A percentile compares a stretch with the other conserved stretches of the same genome.
Evolutionary conservation across 495 filamentous ascomycete species (phyloP).

Genomic region (Xylaria acuta): DNA sequence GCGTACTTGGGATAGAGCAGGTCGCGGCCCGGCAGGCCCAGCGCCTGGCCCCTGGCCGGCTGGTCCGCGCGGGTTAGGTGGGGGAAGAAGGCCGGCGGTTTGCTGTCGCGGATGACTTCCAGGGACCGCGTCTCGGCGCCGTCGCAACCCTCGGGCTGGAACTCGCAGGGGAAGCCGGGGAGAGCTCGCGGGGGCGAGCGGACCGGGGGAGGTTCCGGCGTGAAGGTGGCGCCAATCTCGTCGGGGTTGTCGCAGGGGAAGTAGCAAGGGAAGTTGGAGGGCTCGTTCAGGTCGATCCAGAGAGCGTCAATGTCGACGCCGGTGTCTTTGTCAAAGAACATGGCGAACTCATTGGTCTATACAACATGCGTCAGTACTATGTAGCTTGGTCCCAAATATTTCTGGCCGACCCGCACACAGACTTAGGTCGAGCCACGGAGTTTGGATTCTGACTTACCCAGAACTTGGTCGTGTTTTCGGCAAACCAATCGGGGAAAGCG

Average conservation of each 20-base stretch:
- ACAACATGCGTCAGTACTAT: neutral
- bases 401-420: neutral
- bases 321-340: conserved; percentile 68
- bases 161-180: conserved; percentile 73
- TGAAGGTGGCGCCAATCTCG: conserved; percentile 61
- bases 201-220: conserved; percentile 70
- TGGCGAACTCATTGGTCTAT: conserved; percentile 65
- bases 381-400: neutral
- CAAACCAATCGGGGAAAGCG: conserved; percentile 87
- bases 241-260: conserved; percentile 72
- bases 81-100: conserved; percentile 28
- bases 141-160: conserved; percentile 64
- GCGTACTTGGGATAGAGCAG: conserved; percentile 75
- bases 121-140: conserved; percentile 31
- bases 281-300: conserved; percentile 91
- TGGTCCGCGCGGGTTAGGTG: conserved; percentile 30
- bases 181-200: conserved; percentile 66
- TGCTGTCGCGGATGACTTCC: conserved; percentile 32
- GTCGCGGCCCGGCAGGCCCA: conserved; percentile 68
- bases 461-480: conserved; percentile 66
- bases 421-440: neutral
- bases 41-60: conserved; percentile 44
- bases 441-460: conserved; percentile 53
- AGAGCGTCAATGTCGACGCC: conserved; percentile 85
- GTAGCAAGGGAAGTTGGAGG: conserved; percentile 66